A percentile compares a stretch with the other conserved stretches of the same genome.
Evolutionary conservation across 495 filamentous ascomycete genomes (phyloP).

Genomic region (Penicillium ochrochloron): DNA sequence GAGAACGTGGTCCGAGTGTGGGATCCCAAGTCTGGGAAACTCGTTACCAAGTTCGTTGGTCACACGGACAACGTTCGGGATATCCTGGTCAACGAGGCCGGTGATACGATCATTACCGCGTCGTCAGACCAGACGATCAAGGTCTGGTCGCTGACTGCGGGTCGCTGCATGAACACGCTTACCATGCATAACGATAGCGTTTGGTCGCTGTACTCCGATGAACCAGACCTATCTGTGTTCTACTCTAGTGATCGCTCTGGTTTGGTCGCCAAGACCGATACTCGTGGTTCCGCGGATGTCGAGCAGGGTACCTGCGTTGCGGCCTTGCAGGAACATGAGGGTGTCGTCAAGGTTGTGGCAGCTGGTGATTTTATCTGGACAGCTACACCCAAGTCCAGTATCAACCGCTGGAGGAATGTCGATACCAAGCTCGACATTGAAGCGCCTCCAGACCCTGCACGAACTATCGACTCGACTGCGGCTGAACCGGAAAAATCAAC

Average conservation of each 20-base stretch:
- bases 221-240: slow-evolving; percentile 84
- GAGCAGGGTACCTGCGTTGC: slow-evolving; percentile 91
- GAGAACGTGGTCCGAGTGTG: slow-evolving; percentile 93
- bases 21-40: slow-evolving; percentile 88
- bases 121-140: slow-evolving; percentile 98
- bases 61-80: slow-evolving; percentile 95
- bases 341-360: slow-evolving; percentile 82
- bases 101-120: slow-evolving; percentile 90
- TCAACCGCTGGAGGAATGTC: slow-evolving; percentile 91
- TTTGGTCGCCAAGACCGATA: slow-evolving; percentile 91
- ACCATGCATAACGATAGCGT: slow-evolving; percentile 99
- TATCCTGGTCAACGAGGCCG: slow-evolving; percentile 84
- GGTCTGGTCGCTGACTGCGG: slow-evolving; percentile 93
- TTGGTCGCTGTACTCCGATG: slow-evolving; percentile 91
- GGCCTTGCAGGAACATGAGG: slow-evolving; percentile 87
- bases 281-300: slow-evolving; percentile 73
- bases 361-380: slow-evolving; percentile 89
- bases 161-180: slow-evolving; percentile 94
- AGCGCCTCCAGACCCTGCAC: slow-evolving; percentile 59
- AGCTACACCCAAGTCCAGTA: slow-evolving; percentile 89
- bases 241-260: slow-evolving; percentile 94
- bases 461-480: slow-evolving; percentile 36
- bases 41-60: slow-evolving; percentile 95
- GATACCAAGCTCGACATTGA: slow-evolving; percentile 70
- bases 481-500: slow-evolving; percentile 12